Evolutionary conservation across 31 red algal species (phyloP), one percentile per base, ranked within the genome.

Genomic region (Endocladia muricata): DNA sequence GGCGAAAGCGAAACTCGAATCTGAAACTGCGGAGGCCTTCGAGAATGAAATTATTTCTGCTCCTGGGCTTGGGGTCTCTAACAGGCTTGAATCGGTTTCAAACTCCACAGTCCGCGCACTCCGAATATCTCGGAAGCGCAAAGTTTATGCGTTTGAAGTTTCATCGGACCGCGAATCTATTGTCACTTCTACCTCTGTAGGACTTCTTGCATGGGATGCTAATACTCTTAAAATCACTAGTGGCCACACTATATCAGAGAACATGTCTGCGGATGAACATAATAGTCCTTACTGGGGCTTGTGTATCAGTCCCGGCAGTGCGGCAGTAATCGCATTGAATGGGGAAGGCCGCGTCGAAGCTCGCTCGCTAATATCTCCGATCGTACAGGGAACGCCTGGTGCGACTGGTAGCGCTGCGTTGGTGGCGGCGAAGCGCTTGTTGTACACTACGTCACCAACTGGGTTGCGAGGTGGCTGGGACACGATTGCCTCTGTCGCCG

Each of bases 201-300:
- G 84, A 21, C 39, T 79, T 4, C 56, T 80, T 29, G 67, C 80
- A 1, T 88, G 84, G 84, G 74, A 88, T 32, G 48, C 74, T 30
- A 49, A 72, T 8, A 64, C 15, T 40, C 40, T 88, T 28, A 64
- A 79, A 26, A 40, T 88, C 1, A 28, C 54, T 13, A 57, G 35
- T 19, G 75, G 74, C 37, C 66, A 80, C 44, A 43, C 55, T 25
- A 37, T 88, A 34, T 25, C 22, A 15, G 26, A 72, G 3, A 55
- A 25, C 37, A 28, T 38, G 21, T 6, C 54, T 11, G 26, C 57
- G 8, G 30, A 13, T 4, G 57, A 55, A 30, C 2, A 39, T 17
- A 40, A 38, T 0, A 79, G 76, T 67, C 75, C 74, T 34, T 88
- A 79, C 30, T 88, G 84, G 84, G 84, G 84, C n/a, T 22, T 88